Conservation (phyloP, 169 alveolate species). For the Eimeria praecox region DNA sequence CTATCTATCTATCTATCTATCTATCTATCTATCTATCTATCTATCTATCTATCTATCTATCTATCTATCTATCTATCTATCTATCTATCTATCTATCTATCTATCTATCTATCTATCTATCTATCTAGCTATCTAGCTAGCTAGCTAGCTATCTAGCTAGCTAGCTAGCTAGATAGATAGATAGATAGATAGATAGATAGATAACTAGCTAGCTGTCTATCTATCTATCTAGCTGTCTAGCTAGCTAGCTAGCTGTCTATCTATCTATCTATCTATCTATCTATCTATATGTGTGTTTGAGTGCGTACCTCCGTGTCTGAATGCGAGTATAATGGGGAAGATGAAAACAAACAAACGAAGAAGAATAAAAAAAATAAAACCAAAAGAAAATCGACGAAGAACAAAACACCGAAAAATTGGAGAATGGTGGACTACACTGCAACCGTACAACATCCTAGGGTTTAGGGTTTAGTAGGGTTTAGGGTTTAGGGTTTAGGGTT, state of each 20-base stretch:
- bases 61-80: too few relatives aligned
- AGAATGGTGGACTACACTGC: background rate
- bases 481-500: conserved; percentile 41
- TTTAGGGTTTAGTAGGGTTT: background rate
- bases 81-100: too few relatives aligned
- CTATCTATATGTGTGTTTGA: too few relatives aligned
- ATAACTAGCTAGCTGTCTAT: too few relatives aligned
- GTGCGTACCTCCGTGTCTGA: background rate
- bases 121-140: background rate
- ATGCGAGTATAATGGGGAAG: background rate
- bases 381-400: background rate
- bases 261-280: background rate
- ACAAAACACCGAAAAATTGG: background rate
- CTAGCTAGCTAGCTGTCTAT: too few relatives aligned
- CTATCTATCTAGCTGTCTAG: too few relatives aligned
- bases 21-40: too few relatives aligned
- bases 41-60: too few relatives aligned
- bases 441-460: conserved; percentile 1
- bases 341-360: background rate
- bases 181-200: background rate
- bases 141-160: background rate
- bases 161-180: background rate
- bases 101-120: too few relatives aligned
- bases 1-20: too few relatives aligned
- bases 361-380: background rate